phyloP scores from a whole-genome alignment of 129 eudicot species.

The Oenanthe sinensis region DNA sequence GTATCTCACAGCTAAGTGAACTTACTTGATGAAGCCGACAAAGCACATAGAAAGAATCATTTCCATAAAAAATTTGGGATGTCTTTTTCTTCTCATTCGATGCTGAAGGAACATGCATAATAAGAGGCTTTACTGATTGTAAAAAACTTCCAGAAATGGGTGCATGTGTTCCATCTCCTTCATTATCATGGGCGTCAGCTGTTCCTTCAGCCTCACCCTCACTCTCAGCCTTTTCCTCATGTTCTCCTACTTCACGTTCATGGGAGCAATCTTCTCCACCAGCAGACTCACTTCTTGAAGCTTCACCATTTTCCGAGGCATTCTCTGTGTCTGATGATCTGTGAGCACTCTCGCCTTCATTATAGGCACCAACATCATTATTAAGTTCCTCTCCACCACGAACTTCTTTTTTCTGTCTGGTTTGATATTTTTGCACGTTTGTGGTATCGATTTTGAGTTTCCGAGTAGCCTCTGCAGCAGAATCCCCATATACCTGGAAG shows the following conservation, averaged over 20 bases:
- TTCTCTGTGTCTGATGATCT: constrained; percentile 60
- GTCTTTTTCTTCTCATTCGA: constrained; percentile 28
- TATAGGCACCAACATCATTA: constrained; percentile 38
- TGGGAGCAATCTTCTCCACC: constrained; percentile 58
- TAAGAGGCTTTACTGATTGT: constrained; percentile 57
- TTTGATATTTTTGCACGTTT: constrained; percentile 17
- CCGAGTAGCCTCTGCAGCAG: constrained; percentile 17
- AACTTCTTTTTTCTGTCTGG: constrained; percentile 15
- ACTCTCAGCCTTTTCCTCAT: constrained; percentile 54
- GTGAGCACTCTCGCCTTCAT: constrained; percentile 60
- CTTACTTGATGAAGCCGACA: constrained; percentile 89
- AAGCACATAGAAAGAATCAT: constrained; percentile 75
- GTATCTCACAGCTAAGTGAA: constrained; percentile 10
- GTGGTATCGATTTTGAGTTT: constrained; percentile 18
- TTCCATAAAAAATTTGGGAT: constrained; percentile 68
- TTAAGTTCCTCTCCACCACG: constrained; percentile 22
- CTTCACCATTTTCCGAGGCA: constrained; percentile 57
- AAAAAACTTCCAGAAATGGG: constrained; percentile 45
- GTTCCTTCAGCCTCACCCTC: constrained; percentile 71
- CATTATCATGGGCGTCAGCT: constrained; percentile 40
- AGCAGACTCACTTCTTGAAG: constrained; percentile 66
- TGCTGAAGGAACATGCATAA: constrained; percentile 27
- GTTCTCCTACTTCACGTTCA: constrained; percentile 45
- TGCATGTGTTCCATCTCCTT: constrained; percentile 34
- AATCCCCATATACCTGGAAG: constrained; percentile 31